phyloP scores from a whole-genome alignment of 2,329 filamentous ascomycete genomes.

The Ascomycota sp. region DNA sequence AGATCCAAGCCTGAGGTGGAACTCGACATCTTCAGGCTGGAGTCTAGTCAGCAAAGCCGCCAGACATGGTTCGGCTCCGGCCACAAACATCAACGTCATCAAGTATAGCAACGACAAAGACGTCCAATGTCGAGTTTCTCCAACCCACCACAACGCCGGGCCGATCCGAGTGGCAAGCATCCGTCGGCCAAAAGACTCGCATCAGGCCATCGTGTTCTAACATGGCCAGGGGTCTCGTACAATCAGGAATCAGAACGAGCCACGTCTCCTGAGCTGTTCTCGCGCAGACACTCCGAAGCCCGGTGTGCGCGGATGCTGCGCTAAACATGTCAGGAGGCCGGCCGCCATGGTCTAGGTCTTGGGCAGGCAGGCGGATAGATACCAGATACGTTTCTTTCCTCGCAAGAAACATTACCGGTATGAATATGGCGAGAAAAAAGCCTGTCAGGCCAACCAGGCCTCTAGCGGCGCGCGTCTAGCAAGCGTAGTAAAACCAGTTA shows the following conservation, averaged over 20 bases:
- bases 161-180: constrained; percentile 46
- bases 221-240: constrained; percentile 27
- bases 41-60: not conserved
- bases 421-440: constrained; percentile 61
- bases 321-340: not conserved
- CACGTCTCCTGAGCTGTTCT: constrained; percentile 80
- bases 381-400: constrained; percentile 60
- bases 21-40: constrained; percentile 60
- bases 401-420: constrained; percentile 69
- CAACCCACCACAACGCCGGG: constrained; percentile 84
- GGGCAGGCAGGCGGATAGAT: constrained; percentile 13
- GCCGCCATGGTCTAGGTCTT: too few relatives aligned
- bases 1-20: constrained; percentile 61
- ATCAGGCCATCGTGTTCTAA: constrained; percentile 68
- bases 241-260: constrained; percentile 51
- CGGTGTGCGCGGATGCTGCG: constrained; percentile 58
- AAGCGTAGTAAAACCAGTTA: too few relatives aligned
- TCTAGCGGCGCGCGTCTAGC: constrained; percentile 60
- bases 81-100: constrained; percentile 66
- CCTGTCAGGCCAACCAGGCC: constrained; percentile 64
- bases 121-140: constrained; percentile 75
- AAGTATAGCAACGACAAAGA: constrained; percentile 74
- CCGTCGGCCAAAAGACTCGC: constrained; percentile 95
- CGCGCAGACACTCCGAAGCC: constrained; percentile 73
- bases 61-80: not conserved